Evolutionary conservation across 371 early-diverging fungal genomes (phyloP), one percentile per base, ranked within the genome.

Genomic region (Mucor circinelloides): DNA sequence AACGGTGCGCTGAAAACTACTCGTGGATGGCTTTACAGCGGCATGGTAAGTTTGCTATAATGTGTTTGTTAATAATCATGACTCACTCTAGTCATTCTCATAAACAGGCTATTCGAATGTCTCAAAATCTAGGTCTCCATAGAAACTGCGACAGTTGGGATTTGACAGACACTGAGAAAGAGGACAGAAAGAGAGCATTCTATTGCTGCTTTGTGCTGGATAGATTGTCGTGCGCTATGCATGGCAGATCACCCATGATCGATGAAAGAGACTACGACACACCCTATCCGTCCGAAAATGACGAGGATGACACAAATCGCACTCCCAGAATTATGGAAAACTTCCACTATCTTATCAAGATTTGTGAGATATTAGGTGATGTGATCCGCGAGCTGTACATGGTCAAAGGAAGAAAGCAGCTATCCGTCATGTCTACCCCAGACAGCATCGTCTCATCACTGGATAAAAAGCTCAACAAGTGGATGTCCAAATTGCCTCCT

Each of bases 151-250:
- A 87, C 34, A 78, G 69, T 40, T 87, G 85, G 80, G 69, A 77
- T 12, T 64, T 86, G 25, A 71, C 83, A 19, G 74, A 70, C 25
- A 61, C 74, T 8, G 82, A 86, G 75, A 80, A 81, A 58, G 88
- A 88, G 66, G 73, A 85, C 46, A 71, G 85, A 58, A 88, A 85
- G 66, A 79, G 88, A 7, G 81, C 78, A 4, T 90, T 86, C 74
- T 90, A 87, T 78, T 81, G 82, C 10, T 87, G 87, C 55, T 89
- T 86, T 75, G 84, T 90, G 23, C 68, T 89, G 4, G 89, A 90
- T 59, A 77, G 85, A 12, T 66, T 85, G 27, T 60, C 83, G n/a
- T 78, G 85, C 63, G 84, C 85, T 10, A 80, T 78, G 78, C 77
- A 77, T 61, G 84, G 84, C 30, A 67, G 81, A 28, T 77, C 84